Conservation (phyloP, 352 stramenopile species). For the Globisporangium spiculum region DNA sequence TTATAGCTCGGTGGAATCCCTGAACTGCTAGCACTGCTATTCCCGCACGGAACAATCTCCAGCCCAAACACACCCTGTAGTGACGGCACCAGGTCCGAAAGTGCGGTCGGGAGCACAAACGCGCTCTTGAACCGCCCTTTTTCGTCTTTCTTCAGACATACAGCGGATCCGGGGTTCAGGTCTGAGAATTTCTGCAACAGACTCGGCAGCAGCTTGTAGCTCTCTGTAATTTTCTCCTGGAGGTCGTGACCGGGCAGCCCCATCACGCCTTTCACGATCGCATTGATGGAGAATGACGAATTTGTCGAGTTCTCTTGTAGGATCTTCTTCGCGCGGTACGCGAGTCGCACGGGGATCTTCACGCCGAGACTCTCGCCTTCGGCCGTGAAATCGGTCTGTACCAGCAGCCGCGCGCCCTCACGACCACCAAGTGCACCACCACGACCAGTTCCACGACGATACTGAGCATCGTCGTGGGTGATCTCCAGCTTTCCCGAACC, state of each 20-base stretch:
- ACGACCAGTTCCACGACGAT: not conserved
- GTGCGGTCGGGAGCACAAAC: conserved; percentile 69
- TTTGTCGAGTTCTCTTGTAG: conserved; percentile 34
- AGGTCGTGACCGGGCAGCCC: conserved; percentile 65
- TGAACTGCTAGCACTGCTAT: conserved; percentile 19
- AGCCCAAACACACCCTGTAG: conserved; percentile 73
- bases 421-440: not conserved
- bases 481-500: conserved; percentile 40
- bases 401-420: not conserved
- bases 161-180: conserved; percentile 66
- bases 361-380: conserved; percentile 19
- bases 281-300: conserved; percentile 62
- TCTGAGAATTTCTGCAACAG: conserved; percentile 66
- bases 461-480: conserved; percentile 20
- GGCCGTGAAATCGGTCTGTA: conserved; percentile 13
- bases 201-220: conserved; percentile 81
- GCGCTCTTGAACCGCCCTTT: conserved; percentile 65
- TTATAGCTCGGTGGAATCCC: conserved; percentile 29
- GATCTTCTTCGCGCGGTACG: conserved; percentile 25
- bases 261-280: conserved; percentile 70
- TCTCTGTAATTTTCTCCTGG: conserved; percentile 71
- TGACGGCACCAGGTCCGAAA: conserved; percentile 35
- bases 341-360: conserved; percentile 22
- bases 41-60: conserved; percentile 67
- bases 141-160: conserved; percentile 59